Evolutionary conservation across 2,329 filamentous ascomycete species (phyloP).

Genomic region (Neoascochyta sp.): DNA sequence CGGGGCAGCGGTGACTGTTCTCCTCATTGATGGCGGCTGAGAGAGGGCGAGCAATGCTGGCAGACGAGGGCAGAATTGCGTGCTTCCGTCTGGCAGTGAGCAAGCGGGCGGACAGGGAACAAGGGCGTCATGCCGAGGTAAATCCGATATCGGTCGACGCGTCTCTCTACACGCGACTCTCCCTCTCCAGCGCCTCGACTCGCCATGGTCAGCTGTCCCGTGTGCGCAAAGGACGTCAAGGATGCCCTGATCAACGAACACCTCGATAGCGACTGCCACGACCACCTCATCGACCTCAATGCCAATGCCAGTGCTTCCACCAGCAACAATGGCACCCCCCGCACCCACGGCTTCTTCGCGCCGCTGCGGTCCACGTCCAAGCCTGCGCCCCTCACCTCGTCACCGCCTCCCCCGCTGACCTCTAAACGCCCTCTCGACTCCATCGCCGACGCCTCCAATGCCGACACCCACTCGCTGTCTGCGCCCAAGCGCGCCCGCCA

Average conservation of each 20-base stretch:
- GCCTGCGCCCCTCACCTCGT: slow-evolving; percentile 10
- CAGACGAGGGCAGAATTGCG: slow-evolving; percentile 26
- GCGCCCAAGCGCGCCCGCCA: slow-evolving; percentile 53
- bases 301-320: slow-evolving; percentile 1
- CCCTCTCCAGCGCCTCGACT: too few relatives aligned
- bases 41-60: not conserved
- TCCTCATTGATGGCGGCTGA: too few relatives aligned
- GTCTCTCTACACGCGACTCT: too few relatives aligned
- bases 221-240: slow-evolving; percentile 71
- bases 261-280: slow-evolving; percentile 77
- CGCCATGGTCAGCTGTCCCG: slow-evolving; percentile 69
- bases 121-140: slow-evolving; percentile 13
- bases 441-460: slow-evolving; percentile 17
- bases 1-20: too few relatives aligned
- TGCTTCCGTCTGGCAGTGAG: slow-evolving; percentile 33
- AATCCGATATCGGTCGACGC: slow-evolving; percentile 15
- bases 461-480: slow-evolving; percentile 12
- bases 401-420: slow-evolving; percentile 12
- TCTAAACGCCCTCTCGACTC: slow-evolving; percentile 24
- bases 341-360: slow-evolving; percentile 52
- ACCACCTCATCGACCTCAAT: slow-evolving; percentile 56
- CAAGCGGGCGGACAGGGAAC: slow-evolving; percentile 23
- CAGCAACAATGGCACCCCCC: slow-evolving; percentile 34
- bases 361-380: slow-evolving; percentile 45
- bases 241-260: slow-evolving; percentile 79